Evolutionary conservation across 2,329 filamentous ascomycete genomes (phyloP), one percentile per base, ranked within the genome.

Genomic region (Pyrenophora graminea): DNA sequence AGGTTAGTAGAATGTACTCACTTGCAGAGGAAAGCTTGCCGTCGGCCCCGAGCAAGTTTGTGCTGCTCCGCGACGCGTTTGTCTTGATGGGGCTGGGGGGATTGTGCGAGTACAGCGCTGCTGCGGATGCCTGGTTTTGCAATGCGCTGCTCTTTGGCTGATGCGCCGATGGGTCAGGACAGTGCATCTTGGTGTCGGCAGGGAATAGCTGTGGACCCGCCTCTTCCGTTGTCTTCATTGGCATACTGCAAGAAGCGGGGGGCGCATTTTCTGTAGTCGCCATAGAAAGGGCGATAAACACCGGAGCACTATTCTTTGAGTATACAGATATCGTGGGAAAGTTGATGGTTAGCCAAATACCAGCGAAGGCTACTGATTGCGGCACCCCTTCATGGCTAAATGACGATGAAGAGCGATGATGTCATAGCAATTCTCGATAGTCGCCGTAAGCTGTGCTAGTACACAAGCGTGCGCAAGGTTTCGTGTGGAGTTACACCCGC

Each of bases 1-100:
- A 9, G 3, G 9, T 23, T 27, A 40, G 36, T 17, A 21, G 27
- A 8, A 13, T 18, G 33, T 23, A 73, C 79, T 67, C 69, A 84
- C 83, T 79, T 57, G 80, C 80, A 41, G 82, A 82, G 4, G 82
- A 84, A 25, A 85, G 75, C 73, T 79, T 83, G 55, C 80, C 77
- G 63, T 84, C 77, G 25, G 76, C 67, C 45, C 79, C 81, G 8
- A 84, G 74, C 23, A 75, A 68, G 39, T 69, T 71, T 30, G 27
- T 9, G 45, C 58, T 48, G 44, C 45, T 42, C 13, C 41, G 55
- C 34, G 56, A 48, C 32, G 59, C 56, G 44, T 56, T 59, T 55
- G 63, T 52, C 44, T 51, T 65, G 48, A 39, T 46, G 51, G 68
- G 45, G 62, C 58, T 62, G 10, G 63, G 62, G 21, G 68, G 64